Evolutionary conservation across 441 rosid species (phyloP), one percentile per base, ranked within the genome.

Genomic region (Sinapis alba): DNA sequence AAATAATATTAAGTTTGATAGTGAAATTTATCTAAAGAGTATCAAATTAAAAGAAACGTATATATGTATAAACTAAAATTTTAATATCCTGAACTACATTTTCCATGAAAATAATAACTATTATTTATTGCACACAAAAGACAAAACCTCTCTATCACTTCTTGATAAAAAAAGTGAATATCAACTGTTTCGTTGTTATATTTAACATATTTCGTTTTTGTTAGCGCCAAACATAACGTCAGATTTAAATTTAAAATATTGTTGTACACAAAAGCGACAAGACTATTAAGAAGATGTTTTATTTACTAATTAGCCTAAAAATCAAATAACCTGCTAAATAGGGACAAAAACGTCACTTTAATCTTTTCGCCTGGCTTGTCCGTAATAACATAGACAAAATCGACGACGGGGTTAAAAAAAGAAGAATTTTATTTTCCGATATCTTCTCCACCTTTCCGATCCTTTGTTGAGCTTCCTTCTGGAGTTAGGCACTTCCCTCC

Each of bases 371-470:
- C 60, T 30, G 1, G 51, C 16, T 59, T 45, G n/a, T 73, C 59
- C 63, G n/a, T 34, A 20, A 26, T 6, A 63, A 10, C 1, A 6
- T 0, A 15, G 18, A 38, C 45, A 20, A 41, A 61, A 43, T 28
- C 62, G 62, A 59, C n/a, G 15, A 20, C 7, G 7, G 3, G 6
- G 10, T 1, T 0, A 47, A 21, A 38, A n/a, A 26, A n/a, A 62
- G 5, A 27, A 34, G 8, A 16, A 5, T 50, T 60, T 18, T 23
- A 2, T 56, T 10, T 21, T 15, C 47, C 53, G 75, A 63, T 27
- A 62, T 43, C 65, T 64, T 41, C 63, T 60, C 27, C 23, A 2
- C 69, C 41, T 75, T 54, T 23, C 54, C 54, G 75, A 71, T 24
- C 62, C 32, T 64, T 64, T 43, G 18, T 21, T 3, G 45, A 71